Evolutionary conservation across 2,329 filamentous ascomycete species (phyloP), one percentile per base, ranked within the genome.

Genomic region (Escovopsis sp.): DNA sequence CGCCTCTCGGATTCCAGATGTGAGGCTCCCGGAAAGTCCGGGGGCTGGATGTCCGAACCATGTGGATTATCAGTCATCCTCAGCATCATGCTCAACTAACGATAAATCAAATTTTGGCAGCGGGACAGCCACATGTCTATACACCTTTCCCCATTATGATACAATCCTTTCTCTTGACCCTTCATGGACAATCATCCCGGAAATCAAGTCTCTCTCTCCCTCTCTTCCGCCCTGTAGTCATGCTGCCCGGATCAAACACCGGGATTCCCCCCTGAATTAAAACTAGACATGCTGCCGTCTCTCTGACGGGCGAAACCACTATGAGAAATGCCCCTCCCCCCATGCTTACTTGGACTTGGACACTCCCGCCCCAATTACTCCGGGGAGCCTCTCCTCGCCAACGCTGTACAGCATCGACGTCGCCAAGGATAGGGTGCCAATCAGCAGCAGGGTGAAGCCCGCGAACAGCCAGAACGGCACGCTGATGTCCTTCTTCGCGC

Each of bases 311-410:
- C 15, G 15, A 15, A 15, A 15, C 15, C 15, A 15, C 15, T 15
- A 15, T 15, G 15, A 32, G 28, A 11, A 32, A 32, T 6, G 35
- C 9, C 35, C 39, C 32, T 36, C 34, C 26, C 36, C 33, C 30
- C 41, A 33, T 35, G 39, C 42, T 55, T 67, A 75, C 62, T 80
- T 86, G 32, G 79, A 71, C 45, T 78, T 75, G 49, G 82, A 84
- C 33, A 98, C 89, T 49, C 91, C 91, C 39, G 91, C 91, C n/a
- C 87, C 86, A 60, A 98, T 88, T 8, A 98, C 89, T 53, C 87
- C 87, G 0, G 91, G 91, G 49, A 96, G 69, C 63, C 87, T 82
- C 67, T 94, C 80, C 59, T 83, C 76, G 32, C 89, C 91, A 55
- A 96, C 84, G 48, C 69, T 80, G 62, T 82, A 91, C 42, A 98